A percentile compares a stretch with the other conserved stretches of the same genome.
Evolutionary conservation across 2,329 filamentous ascomycete species (phyloP).

Genomic region (Paradendryphiella salina): DNA sequence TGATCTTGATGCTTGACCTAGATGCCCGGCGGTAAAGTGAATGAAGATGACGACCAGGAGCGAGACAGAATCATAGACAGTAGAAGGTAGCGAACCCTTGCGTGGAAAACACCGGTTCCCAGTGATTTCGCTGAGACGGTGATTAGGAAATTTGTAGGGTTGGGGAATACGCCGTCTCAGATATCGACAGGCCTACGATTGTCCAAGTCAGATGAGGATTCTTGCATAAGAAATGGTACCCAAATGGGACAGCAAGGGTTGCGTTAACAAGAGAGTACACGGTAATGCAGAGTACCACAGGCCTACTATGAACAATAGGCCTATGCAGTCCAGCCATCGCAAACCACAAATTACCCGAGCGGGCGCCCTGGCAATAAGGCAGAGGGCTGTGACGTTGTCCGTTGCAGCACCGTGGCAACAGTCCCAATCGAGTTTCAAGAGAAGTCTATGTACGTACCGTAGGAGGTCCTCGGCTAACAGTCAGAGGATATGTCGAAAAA

Average conservation of each 20-base stretch:
- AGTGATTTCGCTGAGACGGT: constrained; percentile 24
- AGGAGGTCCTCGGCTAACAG: constrained; percentile 44
- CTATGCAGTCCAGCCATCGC: constrained; percentile 6
- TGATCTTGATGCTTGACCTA: constrained; percentile 16
- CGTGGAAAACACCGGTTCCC: constrained; percentile 19
- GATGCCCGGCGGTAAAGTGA: constrained; percentile 12
- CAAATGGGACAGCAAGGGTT: constrained; percentile 28
- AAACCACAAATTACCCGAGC: constrained; percentile 11
- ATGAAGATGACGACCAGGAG: constrained; percentile 22
- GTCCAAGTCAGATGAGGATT: constrained; percentile 31
- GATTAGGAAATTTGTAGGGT: constrained; percentile 16
- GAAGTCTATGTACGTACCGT: constrained; percentile 40
- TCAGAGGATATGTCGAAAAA: constrained; percentile 35
- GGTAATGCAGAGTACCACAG: constrained; percentile 22
- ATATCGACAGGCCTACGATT: constrained; percentile 30
- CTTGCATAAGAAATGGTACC: constrained; percentile 35
- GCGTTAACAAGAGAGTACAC: constrained; percentile 18
- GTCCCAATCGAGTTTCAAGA: constrained; percentile 44
- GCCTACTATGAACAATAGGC: constrained; percentile 10
- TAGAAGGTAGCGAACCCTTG: constrained; percentile 36
- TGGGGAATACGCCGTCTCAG: constrained; percentile 22
- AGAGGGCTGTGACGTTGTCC: constrained; percentile 35
- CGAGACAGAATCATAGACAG: constrained; percentile 20
- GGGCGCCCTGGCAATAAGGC: constrained; percentile 22
- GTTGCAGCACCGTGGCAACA: constrained; percentile 36